phyloP scores from a whole-genome alignment of 495 filamentous ascomycete species.

The Hyaloscypha hepaticicola region DNA sequence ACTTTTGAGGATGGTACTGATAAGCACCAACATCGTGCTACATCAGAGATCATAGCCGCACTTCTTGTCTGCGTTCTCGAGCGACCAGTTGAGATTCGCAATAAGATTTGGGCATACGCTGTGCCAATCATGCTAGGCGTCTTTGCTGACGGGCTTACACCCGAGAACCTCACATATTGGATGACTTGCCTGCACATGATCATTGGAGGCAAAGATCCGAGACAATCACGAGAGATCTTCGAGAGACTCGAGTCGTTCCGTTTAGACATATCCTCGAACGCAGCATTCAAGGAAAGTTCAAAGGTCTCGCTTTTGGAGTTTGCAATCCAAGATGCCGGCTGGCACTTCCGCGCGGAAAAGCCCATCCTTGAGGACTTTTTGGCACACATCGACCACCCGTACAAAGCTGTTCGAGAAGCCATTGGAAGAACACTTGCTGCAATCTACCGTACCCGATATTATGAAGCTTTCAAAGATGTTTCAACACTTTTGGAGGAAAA shows the following conservation, averaged over 20 bases:
- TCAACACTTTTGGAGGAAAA: conserved; percentile 72
- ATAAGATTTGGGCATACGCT: conserved; percentile 80
- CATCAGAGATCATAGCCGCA: conserved; percentile 88
- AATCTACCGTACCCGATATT: conserved; percentile 85
- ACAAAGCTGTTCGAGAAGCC: conserved; percentile 93
- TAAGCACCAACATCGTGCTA: conserved; percentile 97
- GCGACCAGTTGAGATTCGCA: conserved; percentile 63
- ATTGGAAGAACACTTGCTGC: conserved; percentile 87
- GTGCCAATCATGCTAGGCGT: conserved; percentile 87
- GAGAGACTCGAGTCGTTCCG: conserved; percentile 82
- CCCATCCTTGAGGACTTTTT: conserved; percentile 90
- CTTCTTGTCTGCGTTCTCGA: conserved; percentile 75
- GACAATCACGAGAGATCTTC: conserved; percentile 81
- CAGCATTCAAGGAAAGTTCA: conserved; percentile 97
- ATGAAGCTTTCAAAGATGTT: conserved; percentile 86
- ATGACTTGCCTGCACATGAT: conserved; percentile 87
- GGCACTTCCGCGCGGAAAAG: conserved; percentile 91
- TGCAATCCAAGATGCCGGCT: conserved; percentile 82
- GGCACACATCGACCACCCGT: conserved; percentile 90
- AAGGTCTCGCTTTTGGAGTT: conserved; percentile 92
- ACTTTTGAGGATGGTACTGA: conserved; percentile 91
- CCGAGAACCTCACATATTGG: conserved; percentile 95
- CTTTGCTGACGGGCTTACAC: conserved; percentile 85
- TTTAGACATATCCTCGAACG: conserved; percentile 91
- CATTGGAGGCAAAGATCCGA: conserved; percentile 74